Evolutionary conservation across 1,139 yeast species (phyloP).

Genomic region (Magnusiomyces starmeri): DNA sequence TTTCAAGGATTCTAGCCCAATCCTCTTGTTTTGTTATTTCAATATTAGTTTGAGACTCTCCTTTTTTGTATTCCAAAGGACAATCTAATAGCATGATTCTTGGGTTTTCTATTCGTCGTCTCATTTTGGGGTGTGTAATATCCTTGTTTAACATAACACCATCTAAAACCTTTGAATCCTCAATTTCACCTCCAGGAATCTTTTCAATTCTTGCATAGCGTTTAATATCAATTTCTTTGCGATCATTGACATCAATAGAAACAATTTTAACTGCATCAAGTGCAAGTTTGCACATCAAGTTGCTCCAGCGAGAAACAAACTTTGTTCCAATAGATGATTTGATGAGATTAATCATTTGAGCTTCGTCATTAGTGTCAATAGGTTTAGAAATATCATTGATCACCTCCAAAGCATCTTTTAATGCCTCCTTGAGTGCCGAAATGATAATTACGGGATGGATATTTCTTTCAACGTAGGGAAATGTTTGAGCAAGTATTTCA

Average conservation of each 20-base stretch:
- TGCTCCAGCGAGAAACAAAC: slow-evolving; percentile 86
- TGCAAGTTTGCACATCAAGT: slow-evolving; percentile 84
- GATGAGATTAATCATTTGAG: slow-evolving; percentile 79
- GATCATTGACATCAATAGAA: slow-evolving; percentile 50
- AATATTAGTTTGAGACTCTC: slow-evolving; percentile 96
- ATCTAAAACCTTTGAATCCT: slow-evolving; percentile 77
- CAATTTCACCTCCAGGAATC: slow-evolving; percentile 95
- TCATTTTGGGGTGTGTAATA: slow-evolving; percentile 97
- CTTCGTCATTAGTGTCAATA: slow-evolving; percentile 76
- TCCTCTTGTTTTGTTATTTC: slow-evolving; percentile 95
- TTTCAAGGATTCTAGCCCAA: slow-evolving; percentile 91
- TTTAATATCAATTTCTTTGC: slow-evolving; percentile 85
- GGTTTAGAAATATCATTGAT: slow-evolving; percentile 80
- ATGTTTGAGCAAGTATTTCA: slow-evolving; percentile 90
- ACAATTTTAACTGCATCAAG: slow-evolving; percentile 86
- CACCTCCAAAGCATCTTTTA: slow-evolving; percentile 82
- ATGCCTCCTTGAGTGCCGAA: slow-evolving; percentile 87
- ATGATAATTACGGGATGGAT: slow-evolving; percentile 96
- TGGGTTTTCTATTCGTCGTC: slow-evolving; percentile 80
- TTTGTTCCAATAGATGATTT: slow-evolving; percentile 94
- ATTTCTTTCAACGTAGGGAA: slow-evolving; percentile 85
- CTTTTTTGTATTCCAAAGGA: slow-evolving; percentile 97
- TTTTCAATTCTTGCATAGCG: slow-evolving; percentile 91
- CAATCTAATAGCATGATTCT: slow-evolving; percentile 84
- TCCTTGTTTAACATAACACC: slow-evolving; percentile 95